Evolutionary conservation across 108 stramenopile species (phyloP), one percentile per base, ranked within the genome.

Genomic region (Fistulifera solaris): DNA sequence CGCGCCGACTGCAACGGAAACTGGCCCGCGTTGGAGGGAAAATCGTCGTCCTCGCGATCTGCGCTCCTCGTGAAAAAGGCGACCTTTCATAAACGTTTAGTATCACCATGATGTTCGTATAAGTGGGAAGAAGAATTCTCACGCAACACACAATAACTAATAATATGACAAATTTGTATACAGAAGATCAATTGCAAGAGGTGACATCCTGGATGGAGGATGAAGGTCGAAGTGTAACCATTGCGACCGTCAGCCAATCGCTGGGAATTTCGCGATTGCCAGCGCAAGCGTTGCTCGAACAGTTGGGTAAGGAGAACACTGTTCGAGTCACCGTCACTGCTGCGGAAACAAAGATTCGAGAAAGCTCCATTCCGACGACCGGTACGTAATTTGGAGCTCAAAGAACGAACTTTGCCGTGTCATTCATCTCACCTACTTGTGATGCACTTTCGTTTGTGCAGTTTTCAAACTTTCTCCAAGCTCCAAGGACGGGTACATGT

Each of bases 171-270:
- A n/a, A n/a, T n/a, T n/a, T n/a, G n/a, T 53, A 53, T 5, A 53
- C 31, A 38, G 21, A 22, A 25, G 55, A 56, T 23, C 41, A 42
- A 25, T 1, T 56, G 39, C 40, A 56, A 40, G 55, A 56, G 12
- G 55, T 56, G 1, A 41, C 7, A 15, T 42, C 40, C 16, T 56
- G 55, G 55, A 43, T 56, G 40, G 40, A 56, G 2, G 11, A 56
- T 43, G 55, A 56, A 43, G 21, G 39, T 14, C 55, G 55, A n/a
- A 41, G 55, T 56, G 55, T 56, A 1, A 56, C 55, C 40, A 56
- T 19, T 23, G 40, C 40, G n/a, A 56, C 39, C 22, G 55, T 56
- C 12, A 22, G 31, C 31, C 31, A 35, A 8, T 35, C 31, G 31
- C 27, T 64, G 44, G 28, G 35, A 16, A 14, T 64, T 16, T 50